Percentiles rank a stretch among this genome's conserved stretches.
phyloP scores from a whole-genome alignment of 352 stramenopile species.

The Elongisporangium prolatum region DNA sequence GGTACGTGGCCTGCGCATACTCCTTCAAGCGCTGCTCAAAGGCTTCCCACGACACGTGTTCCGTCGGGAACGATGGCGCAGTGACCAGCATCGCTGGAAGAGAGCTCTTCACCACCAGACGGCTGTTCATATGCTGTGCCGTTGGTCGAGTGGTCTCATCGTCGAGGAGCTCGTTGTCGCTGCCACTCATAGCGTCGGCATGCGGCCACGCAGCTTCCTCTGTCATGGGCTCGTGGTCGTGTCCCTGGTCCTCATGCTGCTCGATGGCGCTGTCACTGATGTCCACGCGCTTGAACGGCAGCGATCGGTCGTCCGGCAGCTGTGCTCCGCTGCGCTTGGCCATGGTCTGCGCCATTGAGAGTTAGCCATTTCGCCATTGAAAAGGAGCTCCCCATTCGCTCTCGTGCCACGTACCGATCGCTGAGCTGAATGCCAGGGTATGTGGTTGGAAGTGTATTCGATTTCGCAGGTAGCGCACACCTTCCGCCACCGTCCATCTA shows the following conservation, averaged over 20 bases:
- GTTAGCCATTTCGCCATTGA: neutral
- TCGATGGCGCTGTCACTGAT: neutral
- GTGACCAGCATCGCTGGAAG: constrained; percentile 11
- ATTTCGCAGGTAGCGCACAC: neutral
- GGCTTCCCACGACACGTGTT: constrained; percentile 57
- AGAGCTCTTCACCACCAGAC: neutral
- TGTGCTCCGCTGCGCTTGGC: neutral
- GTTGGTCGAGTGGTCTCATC: neutral
- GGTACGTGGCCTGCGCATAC: constrained; percentile 58
- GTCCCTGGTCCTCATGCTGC: constrained; percentile 6
- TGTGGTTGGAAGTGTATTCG: neutral
- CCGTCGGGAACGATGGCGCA: constrained; percentile 35
- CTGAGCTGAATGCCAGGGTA: neutral
- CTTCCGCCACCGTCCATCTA: neutral
- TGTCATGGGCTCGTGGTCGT: neutral
- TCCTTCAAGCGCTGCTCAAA: constrained; percentile 60
- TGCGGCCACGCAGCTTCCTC: neutral
- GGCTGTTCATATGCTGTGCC: neutral
- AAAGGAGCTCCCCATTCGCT: neutral
- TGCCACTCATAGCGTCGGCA: neutral
- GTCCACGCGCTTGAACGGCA: constrained; percentile 11
- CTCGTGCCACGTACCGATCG: neutral
- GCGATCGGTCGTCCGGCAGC: constrained; percentile 2
- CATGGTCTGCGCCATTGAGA: neutral
- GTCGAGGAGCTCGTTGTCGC: neutral